These are phyloP conservation scores for Alternaria sp. DNA, from an alignment of 2,329 filamentous ascomycete genomes.

Conservation along the genomic window DNA sequence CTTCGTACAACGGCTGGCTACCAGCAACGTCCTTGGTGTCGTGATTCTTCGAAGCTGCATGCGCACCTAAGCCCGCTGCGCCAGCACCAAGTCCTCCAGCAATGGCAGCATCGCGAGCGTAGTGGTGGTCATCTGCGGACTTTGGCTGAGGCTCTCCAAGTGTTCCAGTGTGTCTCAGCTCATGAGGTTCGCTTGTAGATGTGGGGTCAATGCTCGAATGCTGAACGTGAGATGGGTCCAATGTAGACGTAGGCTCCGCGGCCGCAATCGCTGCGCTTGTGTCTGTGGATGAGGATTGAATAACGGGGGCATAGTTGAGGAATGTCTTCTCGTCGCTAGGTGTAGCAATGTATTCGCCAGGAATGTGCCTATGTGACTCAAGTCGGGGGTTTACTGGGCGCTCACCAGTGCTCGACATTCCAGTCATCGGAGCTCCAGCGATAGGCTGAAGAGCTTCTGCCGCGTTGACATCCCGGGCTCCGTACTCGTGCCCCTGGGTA, in stretches of 20 bases:
- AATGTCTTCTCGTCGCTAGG: conserved; percentile 39
- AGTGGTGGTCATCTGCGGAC: conserved; percentile 29
- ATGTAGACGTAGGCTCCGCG: not conserved
- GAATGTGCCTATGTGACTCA: conserved; percentile 45
- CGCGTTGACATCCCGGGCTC: conserved; percentile 23
- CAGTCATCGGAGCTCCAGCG: not conserved
- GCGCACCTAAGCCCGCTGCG: conserved; percentile 29
- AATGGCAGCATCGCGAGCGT: conserved; percentile 34
- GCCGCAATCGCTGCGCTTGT: not conserved
- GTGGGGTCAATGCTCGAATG: not conserved
- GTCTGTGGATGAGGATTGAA: conserved; percentile 6
- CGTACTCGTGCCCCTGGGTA: conserved; percentile 20
- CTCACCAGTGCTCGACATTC: not conserved
- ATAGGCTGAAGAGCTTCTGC: conserved; percentile 11
- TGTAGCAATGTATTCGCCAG: conserved; percentile 42
- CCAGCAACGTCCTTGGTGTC: conserved; percentile 18
- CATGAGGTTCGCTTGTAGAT: conserved; percentile 14
- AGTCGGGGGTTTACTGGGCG: conserved; percentile 33
- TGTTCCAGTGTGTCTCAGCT: conserved; percentile 32
- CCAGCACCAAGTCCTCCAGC: conserved; percentile 33
- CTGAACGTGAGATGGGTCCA: not conserved
- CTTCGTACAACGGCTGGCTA: conserved; percentile 18
- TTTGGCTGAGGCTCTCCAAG: conserved; percentile 25
- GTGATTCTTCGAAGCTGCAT: conserved; percentile 20
- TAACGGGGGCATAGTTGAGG: conserved; percentile 15